These are phyloP conservation scores for Botrytis tulipae DNA, from an alignment of 2,329 filamentous ascomycete species.

Conservation along the genomic window DNA sequence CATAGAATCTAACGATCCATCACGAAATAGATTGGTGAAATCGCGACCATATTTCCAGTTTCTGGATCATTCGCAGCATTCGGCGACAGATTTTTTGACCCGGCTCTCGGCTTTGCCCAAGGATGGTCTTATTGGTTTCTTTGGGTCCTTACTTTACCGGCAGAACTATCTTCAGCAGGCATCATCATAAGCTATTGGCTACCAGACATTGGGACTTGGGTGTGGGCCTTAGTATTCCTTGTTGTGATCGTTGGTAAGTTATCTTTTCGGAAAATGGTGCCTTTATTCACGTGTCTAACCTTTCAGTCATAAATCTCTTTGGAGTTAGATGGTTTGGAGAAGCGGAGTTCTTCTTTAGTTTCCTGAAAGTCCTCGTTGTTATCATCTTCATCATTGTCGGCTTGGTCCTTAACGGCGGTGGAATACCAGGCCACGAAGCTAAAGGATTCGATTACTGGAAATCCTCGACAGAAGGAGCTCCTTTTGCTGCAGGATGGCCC, in stretches of 20 bases:
- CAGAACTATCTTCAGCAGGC: not conserved
- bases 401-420: conserved; percentile 4
- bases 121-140: conserved; percentile 43
- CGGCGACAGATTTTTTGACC: conserved; percentile 68
- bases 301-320: conserved; percentile 61
- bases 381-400: conserved; percentile 69
- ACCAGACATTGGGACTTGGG: conserved; percentile 8
- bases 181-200: conserved; percentile 17
- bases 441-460: conserved; percentile 15
- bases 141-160: conserved; percentile 5
- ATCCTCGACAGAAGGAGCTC: not conserved
- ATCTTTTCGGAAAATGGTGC: not conserved
- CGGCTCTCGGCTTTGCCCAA: conserved; percentile 64
- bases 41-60: conserved; percentile 6
- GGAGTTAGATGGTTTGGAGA: conserved; percentile 77
- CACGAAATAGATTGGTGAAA: conserved; percentile 1
- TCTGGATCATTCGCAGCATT: conserved; percentile 66
- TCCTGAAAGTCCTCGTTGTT: conserved; percentile 69
- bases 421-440: conserved; percentile 5
- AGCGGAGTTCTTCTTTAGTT: conserved; percentile 75
- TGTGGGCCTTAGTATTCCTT: conserved; percentile 7
- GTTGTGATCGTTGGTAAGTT: not conserved
- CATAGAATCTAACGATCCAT: not conserved
- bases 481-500: conserved; percentile 5
- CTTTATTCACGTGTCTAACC: not conserved